These are phyloP conservation scores for Quercus cerris DNA, from an alignment of 306 rosid species.

Conservation along the genomic window DNA sequence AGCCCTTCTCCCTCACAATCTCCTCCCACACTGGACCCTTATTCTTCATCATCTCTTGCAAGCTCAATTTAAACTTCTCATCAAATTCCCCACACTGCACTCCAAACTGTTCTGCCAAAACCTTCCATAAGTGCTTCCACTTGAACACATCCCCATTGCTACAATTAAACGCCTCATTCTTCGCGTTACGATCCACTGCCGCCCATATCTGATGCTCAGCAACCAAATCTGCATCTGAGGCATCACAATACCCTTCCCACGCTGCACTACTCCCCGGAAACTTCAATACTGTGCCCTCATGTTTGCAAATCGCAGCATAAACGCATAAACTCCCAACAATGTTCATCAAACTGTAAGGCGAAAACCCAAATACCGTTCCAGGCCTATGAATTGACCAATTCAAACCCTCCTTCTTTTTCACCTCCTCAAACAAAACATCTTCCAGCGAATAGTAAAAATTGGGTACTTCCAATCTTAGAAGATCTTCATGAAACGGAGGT, in stretches of 20 bases:
- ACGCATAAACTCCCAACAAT: slow-evolving; percentile 40
- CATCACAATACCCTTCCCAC: slow-evolving; percentile 44
- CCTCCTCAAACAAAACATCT: slow-evolving; percentile 50
- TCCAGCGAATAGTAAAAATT: slow-evolving; percentile 62
- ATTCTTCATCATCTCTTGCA: slow-evolving; percentile 51
- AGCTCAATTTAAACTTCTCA: slow-evolving; percentile 25
- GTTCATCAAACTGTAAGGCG: slow-evolving; percentile 66
- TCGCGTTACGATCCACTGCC: slow-evolving; percentile 64
- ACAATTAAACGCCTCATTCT: slow-evolving; percentile 59
- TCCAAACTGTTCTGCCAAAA: slow-evolving; percentile 63
- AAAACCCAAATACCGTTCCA: slow-evolving; percentile 51
- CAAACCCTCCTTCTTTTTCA: slow-evolving; percentile 41
- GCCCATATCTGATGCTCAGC: slow-evolving; percentile 88
- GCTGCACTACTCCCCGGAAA: slow-evolving; percentile 54
- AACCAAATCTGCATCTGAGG: slow-evolving; percentile 67
- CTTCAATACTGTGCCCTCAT: slow-evolving; percentile 46
- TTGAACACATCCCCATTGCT: slow-evolving; percentile 60
- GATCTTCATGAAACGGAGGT: slow-evolving; percentile 63
- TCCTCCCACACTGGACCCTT: slow-evolving; percentile 64
- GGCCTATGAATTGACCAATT: slow-evolving; percentile 69
- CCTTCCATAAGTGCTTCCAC: slow-evolving; percentile 72
- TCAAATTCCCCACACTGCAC: slow-evolving; percentile 57
- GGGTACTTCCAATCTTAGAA: slow-evolving; percentile 46
- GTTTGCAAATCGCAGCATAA: slow-evolving; percentile 71
- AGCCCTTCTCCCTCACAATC: slow-evolving; percentile 52